These are phyloP conservation scores for Wolfiporia cocos DNA, from an alignment of 1,284 basidiomycete genomes.

Conservation along the genomic window DNA sequence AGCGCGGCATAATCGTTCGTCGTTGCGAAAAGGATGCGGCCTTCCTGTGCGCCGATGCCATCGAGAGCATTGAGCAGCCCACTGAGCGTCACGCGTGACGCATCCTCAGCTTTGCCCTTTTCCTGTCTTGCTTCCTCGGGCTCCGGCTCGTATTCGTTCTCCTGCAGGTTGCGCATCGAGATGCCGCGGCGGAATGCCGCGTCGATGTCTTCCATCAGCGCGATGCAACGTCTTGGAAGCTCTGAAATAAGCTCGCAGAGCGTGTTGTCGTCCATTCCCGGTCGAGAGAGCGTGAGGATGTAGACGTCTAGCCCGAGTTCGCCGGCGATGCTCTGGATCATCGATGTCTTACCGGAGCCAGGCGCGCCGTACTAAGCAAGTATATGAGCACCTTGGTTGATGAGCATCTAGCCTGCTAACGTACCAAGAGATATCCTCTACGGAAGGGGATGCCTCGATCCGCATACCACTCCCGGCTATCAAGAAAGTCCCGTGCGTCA, in stretches of 20 bases:
- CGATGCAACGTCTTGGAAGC: slow-evolving; percentile 65
- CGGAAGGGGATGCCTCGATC: slow-evolving; percentile 64
- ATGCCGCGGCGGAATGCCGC: slow-evolving; percentile 59
- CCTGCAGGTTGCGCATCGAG: slow-evolving; percentile 35
- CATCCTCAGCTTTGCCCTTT: slow-evolving; percentile 8
- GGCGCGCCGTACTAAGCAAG: slow-evolving; percentile 57
- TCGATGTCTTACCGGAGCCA: slow-evolving; percentile 71
- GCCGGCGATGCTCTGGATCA: slow-evolving; percentile 72
- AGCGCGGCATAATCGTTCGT: slow-evolving; percentile 65
- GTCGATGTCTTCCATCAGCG: slow-evolving; percentile 79
- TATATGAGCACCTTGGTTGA: too few relatives aligned
- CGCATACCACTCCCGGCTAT: slow-evolving; percentile 61
- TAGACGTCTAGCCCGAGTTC: slow-evolving; percentile 73
- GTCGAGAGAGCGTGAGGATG: slow-evolving; percentile 67
- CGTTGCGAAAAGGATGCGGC: slow-evolving; percentile 70
- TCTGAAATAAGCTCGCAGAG: slow-evolving; percentile 57
- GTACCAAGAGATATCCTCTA: slow-evolving; percentile 61
- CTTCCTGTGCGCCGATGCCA: slow-evolving; percentile 71
- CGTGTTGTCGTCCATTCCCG: slow-evolving; percentile 59
- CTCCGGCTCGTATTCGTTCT: background rate
- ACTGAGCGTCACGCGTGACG: slow-evolving; percentile 50
- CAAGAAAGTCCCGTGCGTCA: slow-evolving; percentile 63
- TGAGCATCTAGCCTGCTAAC: slow-evolving; percentile 14
- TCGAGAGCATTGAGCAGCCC: slow-evolving; percentile 73
- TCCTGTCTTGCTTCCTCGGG: slow-evolving; percentile 1